These are phyloP conservation scores for Uronychia setigera DNA, from an alignment of 73 alveolate genomes.

Conservation along the genomic window DNA sequence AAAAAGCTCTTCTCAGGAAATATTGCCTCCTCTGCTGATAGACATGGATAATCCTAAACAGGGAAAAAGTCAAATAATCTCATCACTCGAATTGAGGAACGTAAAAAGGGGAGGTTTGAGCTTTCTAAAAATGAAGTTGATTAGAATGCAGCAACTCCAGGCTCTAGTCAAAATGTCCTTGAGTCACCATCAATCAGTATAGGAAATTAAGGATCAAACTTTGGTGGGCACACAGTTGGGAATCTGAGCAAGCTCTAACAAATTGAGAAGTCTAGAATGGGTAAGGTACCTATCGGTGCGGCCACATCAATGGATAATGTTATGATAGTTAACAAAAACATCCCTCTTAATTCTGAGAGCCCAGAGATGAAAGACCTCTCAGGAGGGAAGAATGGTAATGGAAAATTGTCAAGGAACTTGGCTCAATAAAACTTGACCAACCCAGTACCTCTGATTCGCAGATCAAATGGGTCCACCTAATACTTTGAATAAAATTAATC, in stretches of 20 bases:
- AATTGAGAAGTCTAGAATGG: not conserved
- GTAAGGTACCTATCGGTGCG: not conserved
- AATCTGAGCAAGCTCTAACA: not conserved
- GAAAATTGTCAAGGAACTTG: not conserved
- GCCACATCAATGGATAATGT: no score
- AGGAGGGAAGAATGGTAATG: not conserved
- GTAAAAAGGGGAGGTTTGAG: not conserved
- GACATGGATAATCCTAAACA: not conserved
- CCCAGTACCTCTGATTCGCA: not conserved
- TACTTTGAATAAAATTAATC: not conserved
- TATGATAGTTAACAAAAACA: no score
- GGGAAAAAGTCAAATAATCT: not conserved
- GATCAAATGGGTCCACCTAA: not conserved
- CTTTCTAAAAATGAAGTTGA: not conserved
- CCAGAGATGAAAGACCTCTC: not conserved
- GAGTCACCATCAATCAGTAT: not conserved
- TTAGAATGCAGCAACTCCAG: not conserved
- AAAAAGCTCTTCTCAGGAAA: not conserved
- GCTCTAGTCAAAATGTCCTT: not conserved
- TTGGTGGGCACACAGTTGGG: not conserved
- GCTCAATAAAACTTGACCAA: not conserved
- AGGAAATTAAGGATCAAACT: not conserved
- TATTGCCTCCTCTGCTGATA: not conserved
- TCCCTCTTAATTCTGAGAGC: not conserved
- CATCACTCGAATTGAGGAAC: not conserved